Evolutionary conservation across 2,329 filamentous ascomycete genomes (phyloP).

Genomic region (Nothophoma quercina): DNA sequence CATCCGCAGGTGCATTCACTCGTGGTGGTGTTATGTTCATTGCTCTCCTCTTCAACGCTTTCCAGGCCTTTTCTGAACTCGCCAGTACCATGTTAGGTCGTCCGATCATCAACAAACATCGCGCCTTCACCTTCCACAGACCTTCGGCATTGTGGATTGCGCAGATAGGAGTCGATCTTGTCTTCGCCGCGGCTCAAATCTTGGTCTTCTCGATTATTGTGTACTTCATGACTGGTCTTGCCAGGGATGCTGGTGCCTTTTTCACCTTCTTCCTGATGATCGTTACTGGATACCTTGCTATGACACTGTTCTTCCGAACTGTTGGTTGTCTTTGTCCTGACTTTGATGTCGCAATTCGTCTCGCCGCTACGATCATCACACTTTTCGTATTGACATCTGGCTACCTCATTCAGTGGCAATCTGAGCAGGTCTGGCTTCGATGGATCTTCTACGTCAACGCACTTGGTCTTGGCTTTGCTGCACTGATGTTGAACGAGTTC

Average conservation of each 20-base stretch:
- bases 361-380: slow-evolving; percentile 79
- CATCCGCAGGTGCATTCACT: slow-evolving; percentile 75
- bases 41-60: slow-evolving; percentile 83
- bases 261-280: slow-evolving; percentile 58
- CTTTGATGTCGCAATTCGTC: slow-evolving; percentile 84
- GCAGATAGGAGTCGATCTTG: slow-evolving; percentile 79
- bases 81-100: slow-evolving; percentile 77
- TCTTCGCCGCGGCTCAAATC: slow-evolving; percentile 75
- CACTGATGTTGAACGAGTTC: slow-evolving; percentile 90
- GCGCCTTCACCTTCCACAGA: slow-evolving; percentile 81
- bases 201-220: slow-evolving; percentile 57
- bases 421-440: slow-evolving; percentile 77
- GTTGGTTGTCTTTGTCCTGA: slow-evolving; percentile 75
- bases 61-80: slow-evolving; percentile 82
- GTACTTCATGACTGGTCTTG: slow-evolving; percentile 60
- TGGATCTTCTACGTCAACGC: slow-evolving; percentile 87
- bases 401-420: slow-evolving; percentile 82
- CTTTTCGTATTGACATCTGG: slow-evolving; percentile 83
- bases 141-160: slow-evolving; percentile 85
- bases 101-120: slow-evolving; percentile 83
- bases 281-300: slow-evolving; percentile 52
- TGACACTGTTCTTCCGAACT: slow-evolving; percentile 56
- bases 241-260: slow-evolving; percentile 55
- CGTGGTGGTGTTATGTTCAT: slow-evolving; percentile 84
- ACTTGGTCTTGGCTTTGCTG: slow-evolving; percentile 76